Base-by-base conservation (phyloP, 805 yeast species). In the Nakazawaea populi region DNA sequence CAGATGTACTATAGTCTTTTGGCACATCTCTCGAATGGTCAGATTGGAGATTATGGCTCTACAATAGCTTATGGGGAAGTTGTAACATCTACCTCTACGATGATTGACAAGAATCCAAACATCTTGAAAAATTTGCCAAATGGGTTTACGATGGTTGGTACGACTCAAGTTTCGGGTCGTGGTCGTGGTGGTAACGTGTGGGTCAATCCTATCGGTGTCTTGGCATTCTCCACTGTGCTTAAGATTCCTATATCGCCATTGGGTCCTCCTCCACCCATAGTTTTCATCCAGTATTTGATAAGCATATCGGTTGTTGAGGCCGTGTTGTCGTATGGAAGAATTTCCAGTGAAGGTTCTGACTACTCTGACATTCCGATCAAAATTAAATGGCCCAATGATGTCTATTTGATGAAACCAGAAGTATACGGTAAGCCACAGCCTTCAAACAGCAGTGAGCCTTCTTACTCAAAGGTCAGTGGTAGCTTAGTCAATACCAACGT, bases 341-440 rank as follows among this genome's bases (percentile, higher is more conserved):
- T 34, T 2, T 14, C 38, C 10, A 53, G 32, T 9, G 66, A 66
- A 3, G 14, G 18, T 12, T 5, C n/a, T 9, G 72, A 67, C 6
- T 89, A 84, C 62, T 83, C 81, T 24, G 85, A 81, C 44, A 67
- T 94, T 57, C 97, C 96, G 0, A 73, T 92, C 12, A 76, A 81
- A 47, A 76, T 94, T 53, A 94, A 94, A 64, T 94, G 99, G 99
- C 99, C 99, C 1, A 94, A 94, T 64, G 99, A 94, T 65, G 70
- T 94, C 11, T 94, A 89, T 62, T 81, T 85, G 4, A 63, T 81
- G 58, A 82, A 79, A 50, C 95, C 96, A 0, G 82, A 82, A 49
- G 77, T 70, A 56, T 75, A 76, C 42, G 61, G 63, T 1, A 57
- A 62, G 18, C 62, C 62, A 4, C 55, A 58, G 9, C 56, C 63